Evolutionary conservation across 1,284 basidiomycete genomes (phyloP), one percentile per base, ranked within the genome.

Genomic region (Ustilago crameri): DNA sequence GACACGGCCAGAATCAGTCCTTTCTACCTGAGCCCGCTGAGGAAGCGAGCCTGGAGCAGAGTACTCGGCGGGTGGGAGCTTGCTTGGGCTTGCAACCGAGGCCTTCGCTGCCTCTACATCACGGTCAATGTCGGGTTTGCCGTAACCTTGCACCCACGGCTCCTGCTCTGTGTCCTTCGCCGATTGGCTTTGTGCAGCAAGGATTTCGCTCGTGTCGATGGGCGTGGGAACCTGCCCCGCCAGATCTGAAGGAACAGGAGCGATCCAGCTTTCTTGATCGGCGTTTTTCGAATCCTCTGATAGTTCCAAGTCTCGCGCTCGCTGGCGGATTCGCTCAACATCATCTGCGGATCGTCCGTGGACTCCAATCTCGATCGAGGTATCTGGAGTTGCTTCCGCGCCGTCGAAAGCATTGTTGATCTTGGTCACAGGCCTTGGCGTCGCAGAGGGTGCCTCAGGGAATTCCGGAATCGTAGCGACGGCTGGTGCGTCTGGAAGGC

Each of bases 281-380:
- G 51, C 18, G 7, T 48, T 44, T 10, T 60, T 24, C 23, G 47
- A 20, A n/a, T 56, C 48, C 18, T 66, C 58, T 3, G 68, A 58
- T 14, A 72, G 24, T 35, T 67, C 44, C 55, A 72, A 41, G 44
- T 64, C 50, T 2, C 63, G 55, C 5, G 68, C 72, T 23, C 59
- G 51, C 44, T 55, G 62, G 24, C 67, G 62, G 38, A 71, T 61
- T 24, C 48, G 53, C 34, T 68, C 73, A 17, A 77, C 48, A 14
- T 77, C 71, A 20, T 56, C 63, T 7, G 75, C 65, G 2, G 75
- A 75, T 17, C 56, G 63, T 40, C 62, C 69, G 7, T 73, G 58
- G 9, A 76, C 62, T 42, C 74, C 75, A 27, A 78, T 78, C 42
- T 78, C 75, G 48, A 77, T 62, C 20, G 70, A 73, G 3, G 64